Base-by-base conservation (phyloP, 2,329 filamentous ascomycete genomes). In the Arachnopeziza araneosa region DNA sequence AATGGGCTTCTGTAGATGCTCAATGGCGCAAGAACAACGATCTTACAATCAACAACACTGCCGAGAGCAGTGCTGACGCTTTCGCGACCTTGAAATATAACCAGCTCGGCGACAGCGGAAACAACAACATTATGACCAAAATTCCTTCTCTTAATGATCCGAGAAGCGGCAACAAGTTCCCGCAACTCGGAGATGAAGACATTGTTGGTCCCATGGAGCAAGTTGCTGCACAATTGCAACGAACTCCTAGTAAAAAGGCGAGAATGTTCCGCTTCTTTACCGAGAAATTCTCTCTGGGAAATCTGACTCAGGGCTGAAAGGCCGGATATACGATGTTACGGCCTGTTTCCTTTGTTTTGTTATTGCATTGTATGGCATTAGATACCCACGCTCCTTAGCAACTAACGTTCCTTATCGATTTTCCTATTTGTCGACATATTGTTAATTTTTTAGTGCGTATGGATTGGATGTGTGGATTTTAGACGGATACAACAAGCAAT, bases 121-220 rank as follows among this genome's bases (percentile, higher is more conserved):
- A 50, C 32, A 64, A 56, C 36, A 77, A 81, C 60, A 77, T 86
- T 30, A 79, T 87, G 50, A 83, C 83, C 61, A 84, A 83, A 59
- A 84, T 92, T 64, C 88, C 89, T 0, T 81, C 83, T 24, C 83
- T 93, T 67, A 79, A 87, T 63, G 86, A 90, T 71, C 80, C 87
- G 59, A 74, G 80, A 73, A 76, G 79, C 70, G 82, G 89, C 63
- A 88, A 89, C 70, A 96, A 97, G 74, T 97, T 96, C 69, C 92
- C 92, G 24, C 86, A 88, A 67, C 83, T 93, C 32, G 92, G 92
- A 56, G 92, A 96, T 69, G 88, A 93, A 68, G 93, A 96, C 73
- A 96, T 97, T 71, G 91, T 97, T 52, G 93, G 93, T 1, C 93
- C 93, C 7, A 96, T 97, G 93, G 71, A 71, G 1, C 67, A 72